Conservation (phyloP, 345 rosid genomes). For the Eucalyptus brandiana region DNA sequence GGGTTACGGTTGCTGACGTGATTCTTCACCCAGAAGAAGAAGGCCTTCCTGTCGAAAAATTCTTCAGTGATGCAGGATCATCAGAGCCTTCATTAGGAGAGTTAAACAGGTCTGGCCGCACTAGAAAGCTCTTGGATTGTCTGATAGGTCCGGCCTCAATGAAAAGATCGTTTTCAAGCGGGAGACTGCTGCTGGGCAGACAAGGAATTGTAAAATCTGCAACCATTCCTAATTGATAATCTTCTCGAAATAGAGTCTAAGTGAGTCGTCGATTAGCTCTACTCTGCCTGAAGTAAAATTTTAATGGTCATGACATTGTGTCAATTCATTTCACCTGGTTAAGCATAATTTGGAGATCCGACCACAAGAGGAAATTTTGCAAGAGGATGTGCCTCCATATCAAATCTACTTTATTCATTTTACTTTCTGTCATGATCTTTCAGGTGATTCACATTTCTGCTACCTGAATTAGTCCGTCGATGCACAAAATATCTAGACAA, state of each 20-base stretch:
- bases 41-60: background rate
- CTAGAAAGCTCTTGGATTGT: background rate
- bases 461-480: background rate
- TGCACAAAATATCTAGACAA: background rate
- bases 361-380: background rate
- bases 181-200: conserved; percentile 22
- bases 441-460: background rate
- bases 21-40: background rate
- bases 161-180: conserved; percentile 63
- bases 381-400: background rate
- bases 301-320: background rate
- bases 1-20: conserved; percentile 18
- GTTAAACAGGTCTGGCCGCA: background rate
- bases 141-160: background rate
- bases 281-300: background rate
- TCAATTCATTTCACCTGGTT: background rate
- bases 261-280: background rate
- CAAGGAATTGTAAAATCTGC: conserved; percentile 9
- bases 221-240: background rate
- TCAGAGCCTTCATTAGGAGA: conserved; percentile 16
- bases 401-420: background rate
- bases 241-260: background rate
- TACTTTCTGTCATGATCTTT: background rate
- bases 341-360: background rate
- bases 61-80: conserved; percentile 8